These are phyloP conservation scores for Dactylonectria macrodidyma DNA, from an alignment of 2,329 filamentous ascomycete genomes.

Conservation along the genomic window DNA sequence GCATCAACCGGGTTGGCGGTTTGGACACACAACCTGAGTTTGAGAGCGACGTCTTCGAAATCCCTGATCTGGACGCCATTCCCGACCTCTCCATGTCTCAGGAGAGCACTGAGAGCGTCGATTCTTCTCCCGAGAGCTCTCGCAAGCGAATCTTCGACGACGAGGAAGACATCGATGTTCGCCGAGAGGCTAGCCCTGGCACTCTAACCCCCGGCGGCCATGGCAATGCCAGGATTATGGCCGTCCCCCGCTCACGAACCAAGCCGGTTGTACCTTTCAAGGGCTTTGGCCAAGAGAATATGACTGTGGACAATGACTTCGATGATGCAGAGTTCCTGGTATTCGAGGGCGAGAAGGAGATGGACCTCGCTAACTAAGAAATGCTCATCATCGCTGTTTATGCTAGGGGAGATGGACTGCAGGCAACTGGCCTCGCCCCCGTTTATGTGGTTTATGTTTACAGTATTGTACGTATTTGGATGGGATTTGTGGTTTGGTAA, in stretches of 20 bases:
- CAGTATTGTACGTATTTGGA: slow-evolving; percentile 31
- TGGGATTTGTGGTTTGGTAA: slow-evolving; percentile 34
- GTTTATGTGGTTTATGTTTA: slow-evolving; percentile 11
- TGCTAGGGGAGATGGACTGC: neutral
- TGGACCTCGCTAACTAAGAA: slow-evolving; percentile 51
- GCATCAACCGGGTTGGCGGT: slow-evolving; percentile 82
- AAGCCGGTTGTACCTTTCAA: slow-evolving; percentile 44
- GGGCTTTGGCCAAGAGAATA: slow-evolving; percentile 63
- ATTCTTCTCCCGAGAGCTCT: slow-evolving; percentile 42
- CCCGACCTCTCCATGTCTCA: slow-evolving; percentile 70
- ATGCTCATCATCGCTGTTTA: neutral
- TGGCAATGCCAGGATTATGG: slow-evolving; percentile 62
- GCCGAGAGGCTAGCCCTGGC: slow-evolving; percentile 56
- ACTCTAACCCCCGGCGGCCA: slow-evolving; percentile 56
- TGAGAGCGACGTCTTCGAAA: slow-evolving; percentile 41
- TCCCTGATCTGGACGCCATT: slow-evolving; percentile 57
- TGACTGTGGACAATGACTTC: slow-evolving; percentile 69
- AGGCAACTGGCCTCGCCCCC: neutral
- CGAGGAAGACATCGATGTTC: slow-evolving; percentile 55
- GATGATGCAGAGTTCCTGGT: slow-evolving; percentile 79
- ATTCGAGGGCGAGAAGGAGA: slow-evolving; percentile 58
- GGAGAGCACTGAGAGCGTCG: slow-evolving; percentile 62
- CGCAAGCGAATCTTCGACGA: slow-evolving; percentile 66
- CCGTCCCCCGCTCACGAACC: slow-evolving; percentile 59
- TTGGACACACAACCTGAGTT: slow-evolving; percentile 71